Evolutionary conservation across 2,329 filamentous ascomycete genomes (phyloP).

Genomic region (Hypoxylon sp.): DNA sequence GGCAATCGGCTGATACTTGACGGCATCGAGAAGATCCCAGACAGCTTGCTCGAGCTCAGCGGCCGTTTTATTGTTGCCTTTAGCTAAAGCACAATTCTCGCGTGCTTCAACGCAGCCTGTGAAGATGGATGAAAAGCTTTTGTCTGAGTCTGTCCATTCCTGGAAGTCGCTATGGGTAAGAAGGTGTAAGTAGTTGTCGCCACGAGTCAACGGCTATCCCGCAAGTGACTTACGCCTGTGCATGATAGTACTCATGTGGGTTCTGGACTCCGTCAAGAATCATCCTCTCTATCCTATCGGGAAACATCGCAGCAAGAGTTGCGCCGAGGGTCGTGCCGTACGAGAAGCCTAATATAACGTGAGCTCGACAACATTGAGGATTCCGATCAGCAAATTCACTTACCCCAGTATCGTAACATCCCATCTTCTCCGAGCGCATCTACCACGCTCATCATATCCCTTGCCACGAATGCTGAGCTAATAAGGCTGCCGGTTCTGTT

Average conservation of each 20-base stretch:
- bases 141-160: slow-evolving; percentile 49
- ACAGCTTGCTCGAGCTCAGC: slow-evolving; percentile 61
- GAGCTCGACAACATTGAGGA: slow-evolving; percentile 5
- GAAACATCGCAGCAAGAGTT: slow-evolving; percentile 60
- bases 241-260: slow-evolving; percentile 55
- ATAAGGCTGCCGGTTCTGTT: slow-evolving; percentile 50
- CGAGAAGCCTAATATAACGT: slow-evolving; percentile 54
- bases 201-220: background rate
- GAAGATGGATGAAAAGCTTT: slow-evolving; percentile 52
- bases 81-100: slow-evolving; percentile 51
- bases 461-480: slow-evolving; percentile 55
- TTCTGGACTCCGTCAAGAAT: slow-evolving; percentile 58
- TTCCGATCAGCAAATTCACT: slow-evolving; percentile 12
- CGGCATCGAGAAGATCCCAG: slow-evolving; percentile 49
- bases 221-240: slow-evolving; percentile 39
- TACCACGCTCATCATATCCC: slow-evolving; percentile 59
- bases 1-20: slow-evolving; percentile 52
- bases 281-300: slow-evolving; percentile 58
- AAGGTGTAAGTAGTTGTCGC: background rate
- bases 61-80: slow-evolving; percentile 49
- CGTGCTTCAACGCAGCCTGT: slow-evolving; percentile 49
- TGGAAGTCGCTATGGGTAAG: slow-evolving; percentile 46
- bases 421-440: slow-evolving; percentile 59
- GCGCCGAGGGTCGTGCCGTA: slow-evolving; percentile 60
- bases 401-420: slow-evolving; percentile 57